Evolutionary conservation across 305 asterid species (phyloP).

Genomic region (Fraxinus sp.): DNA sequence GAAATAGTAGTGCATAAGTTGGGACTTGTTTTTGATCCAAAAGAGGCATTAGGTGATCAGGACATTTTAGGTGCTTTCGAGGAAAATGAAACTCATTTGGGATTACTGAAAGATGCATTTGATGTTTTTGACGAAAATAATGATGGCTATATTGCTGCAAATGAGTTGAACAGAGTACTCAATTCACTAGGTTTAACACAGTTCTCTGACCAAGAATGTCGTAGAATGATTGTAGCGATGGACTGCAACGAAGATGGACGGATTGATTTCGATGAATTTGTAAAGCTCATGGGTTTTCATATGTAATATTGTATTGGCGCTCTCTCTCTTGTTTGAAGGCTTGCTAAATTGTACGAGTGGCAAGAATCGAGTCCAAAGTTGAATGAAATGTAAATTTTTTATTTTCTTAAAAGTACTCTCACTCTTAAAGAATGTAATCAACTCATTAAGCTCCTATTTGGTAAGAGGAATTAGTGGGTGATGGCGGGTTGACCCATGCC

Average conservation of each 20-base stretch:
- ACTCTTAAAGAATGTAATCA: not conserved
- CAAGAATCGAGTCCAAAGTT: not conserved
- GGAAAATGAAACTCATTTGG: not conserved
- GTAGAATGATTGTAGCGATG: not conserved
- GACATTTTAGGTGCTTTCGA: not conserved
- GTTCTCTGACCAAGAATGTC: not conserved
- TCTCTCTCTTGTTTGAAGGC: not conserved
- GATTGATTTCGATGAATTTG: not conserved
- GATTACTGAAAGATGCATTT: not conserved
- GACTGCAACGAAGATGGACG: not conserved
- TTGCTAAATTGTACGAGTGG: not conserved
- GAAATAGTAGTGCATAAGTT: not conserved
- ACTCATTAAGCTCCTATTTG: not conserved
- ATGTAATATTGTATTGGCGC: not conserved
- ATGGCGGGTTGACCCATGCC: too few relatives aligned
- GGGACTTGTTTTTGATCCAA: not conserved
- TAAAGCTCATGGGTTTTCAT: not conserved
- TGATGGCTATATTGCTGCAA: not conserved
- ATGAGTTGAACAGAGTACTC: not conserved
- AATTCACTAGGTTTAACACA: not conserved
- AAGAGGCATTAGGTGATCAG: not conserved
- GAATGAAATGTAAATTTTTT: too few relatives aligned
- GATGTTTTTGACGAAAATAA: not conserved
- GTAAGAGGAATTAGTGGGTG: too few relatives aligned
- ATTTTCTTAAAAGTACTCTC: not conserved